Evolutionary conservation across 176 grass and related monocot species (phyloP), one percentile per base, ranked within the genome.

Genomic region (Thinopyrum elongatum): DNA sequence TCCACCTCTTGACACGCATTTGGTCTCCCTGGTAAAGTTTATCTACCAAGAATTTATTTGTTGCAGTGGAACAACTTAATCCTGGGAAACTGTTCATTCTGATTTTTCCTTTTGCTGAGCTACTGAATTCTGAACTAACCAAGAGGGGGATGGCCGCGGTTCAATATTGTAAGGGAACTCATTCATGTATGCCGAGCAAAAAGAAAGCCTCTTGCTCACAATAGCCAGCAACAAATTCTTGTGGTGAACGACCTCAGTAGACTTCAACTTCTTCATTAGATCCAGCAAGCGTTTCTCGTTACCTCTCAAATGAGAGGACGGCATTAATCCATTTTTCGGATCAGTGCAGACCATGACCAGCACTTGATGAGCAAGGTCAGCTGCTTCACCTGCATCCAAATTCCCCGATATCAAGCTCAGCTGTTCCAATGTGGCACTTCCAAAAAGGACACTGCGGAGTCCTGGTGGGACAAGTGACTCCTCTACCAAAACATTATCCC

Each of bases 251-350:
- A 86, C 74, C 74, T 98, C 89, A 42, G 87, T 92, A 28, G 93
- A 88, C 77, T 92, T 94, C 79, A 98, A 82, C 57, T 98, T 98
- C 90, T 92, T 98, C 93, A 94, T 94, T 39, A 98, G 84, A 70
- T 92, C 91, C 83, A 98, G 85, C 35, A 95, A 85, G 25, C 93
- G 90, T 80, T 94, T 98, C 88, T 93, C 86, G 42, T 98, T 95
- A 70, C 95, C 95, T 84, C 87, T 94, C 81, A 98, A 86, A 46
- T 91, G 88, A 19, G 53, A 82, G 76, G 83, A 79, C 14, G 93
- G 93, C 93, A 98, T 98, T 64, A 98, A 87, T 31, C 95, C 95
- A 87, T 98, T 98, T 86, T 85, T 85, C 12, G 91, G 95, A 83
- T 98, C 89, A 39, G 95, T 95, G 64, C 95, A 98, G 77, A 93